These are phyloP conservation scores for Mycosphaerella sp. DNA, from an alignment of 2,329 filamentous ascomycete species.

Conservation along the genomic window DNA sequence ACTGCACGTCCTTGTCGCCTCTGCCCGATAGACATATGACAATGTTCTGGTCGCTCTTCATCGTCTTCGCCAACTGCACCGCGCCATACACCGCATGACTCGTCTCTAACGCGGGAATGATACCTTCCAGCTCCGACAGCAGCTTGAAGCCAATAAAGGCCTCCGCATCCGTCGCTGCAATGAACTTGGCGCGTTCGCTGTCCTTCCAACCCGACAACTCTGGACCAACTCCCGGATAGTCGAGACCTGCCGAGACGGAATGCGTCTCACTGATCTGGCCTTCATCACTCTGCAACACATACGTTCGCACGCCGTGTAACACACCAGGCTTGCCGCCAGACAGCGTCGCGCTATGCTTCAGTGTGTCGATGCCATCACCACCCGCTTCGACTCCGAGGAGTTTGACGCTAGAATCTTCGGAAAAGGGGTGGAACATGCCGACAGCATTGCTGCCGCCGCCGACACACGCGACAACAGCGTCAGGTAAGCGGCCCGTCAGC, in stretches of 20 bases:
- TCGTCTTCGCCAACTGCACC: slow-evolving; percentile 83
- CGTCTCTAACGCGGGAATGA: slow-evolving; percentile 92
- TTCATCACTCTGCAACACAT: slow-evolving; percentile 85
- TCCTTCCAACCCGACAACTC: slow-evolving; percentile 94
- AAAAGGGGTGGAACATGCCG: slow-evolving; percentile 98
- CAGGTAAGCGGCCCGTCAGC: slow-evolving; percentile 79
- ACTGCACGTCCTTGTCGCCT: slow-evolving; percentile 98
- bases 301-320: slow-evolving; percentile 90
- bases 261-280: slow-evolving; percentile 94
- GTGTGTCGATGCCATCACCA: slow-evolving; percentile 83
- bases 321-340: slow-evolving; percentile 84
- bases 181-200: slow-evolving; percentile 73
- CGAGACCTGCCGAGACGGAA: slow-evolving; percentile 90
- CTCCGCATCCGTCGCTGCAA: slow-evolving; percentile 85
- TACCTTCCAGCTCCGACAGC: slow-evolving; percentile 83
- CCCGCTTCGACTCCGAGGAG: slow-evolving; percentile 91
- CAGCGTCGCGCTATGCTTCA: slow-evolving; percentile 79
- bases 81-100: slow-evolving; percentile 89
- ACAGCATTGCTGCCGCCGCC: slow-evolving; percentile 91
- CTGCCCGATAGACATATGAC: slow-evolving; percentile 91
- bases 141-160: slow-evolving; percentile 82
- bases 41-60: slow-evolving; percentile 80
- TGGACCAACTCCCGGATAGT: slow-evolving; percentile 94
- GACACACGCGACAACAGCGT: slow-evolving; percentile 93
- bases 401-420: slow-evolving; percentile 75